phyloP scores from a whole-genome alignment of 352 stramenopile species.

The Phytophthora sp. region DNA sequence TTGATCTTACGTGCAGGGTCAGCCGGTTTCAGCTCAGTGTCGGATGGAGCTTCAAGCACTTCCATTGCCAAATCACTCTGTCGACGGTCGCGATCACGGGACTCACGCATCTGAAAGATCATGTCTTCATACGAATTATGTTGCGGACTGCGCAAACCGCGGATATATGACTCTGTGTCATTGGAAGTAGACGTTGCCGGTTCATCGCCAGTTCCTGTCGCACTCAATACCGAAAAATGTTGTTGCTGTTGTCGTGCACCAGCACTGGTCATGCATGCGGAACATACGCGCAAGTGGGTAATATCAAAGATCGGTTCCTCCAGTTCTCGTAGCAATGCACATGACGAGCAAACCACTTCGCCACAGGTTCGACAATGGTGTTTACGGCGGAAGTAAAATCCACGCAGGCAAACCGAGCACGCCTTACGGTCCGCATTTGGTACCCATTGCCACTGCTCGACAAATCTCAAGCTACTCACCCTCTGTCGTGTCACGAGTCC shows the following conservation, averaged over 20 bases:
- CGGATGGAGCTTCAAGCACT: slow-evolving; percentile 30
- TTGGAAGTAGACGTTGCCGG: slow-evolving; percentile 59
- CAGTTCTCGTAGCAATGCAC: slow-evolving; percentile 59
- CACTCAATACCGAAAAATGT: slow-evolving; percentile 18
- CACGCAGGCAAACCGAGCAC: slow-evolving; percentile 71
- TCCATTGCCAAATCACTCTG: slow-evolving; percentile 45
- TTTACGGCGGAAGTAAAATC: slow-evolving; percentile 79
- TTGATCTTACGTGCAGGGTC: slow-evolving; percentile 21
- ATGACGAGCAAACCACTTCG: slow-evolving; percentile 76
- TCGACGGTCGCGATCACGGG: slow-evolving; percentile 47
- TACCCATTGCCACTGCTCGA: slow-evolving; percentile 85
- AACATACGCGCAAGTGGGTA: slow-evolving; percentile 69
- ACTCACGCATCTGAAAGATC: slow-evolving; percentile 63
- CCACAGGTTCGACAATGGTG: slow-evolving; percentile 77
- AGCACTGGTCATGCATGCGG: slow-evolving; percentile 58
- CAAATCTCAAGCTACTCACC: slow-evolving; percentile 70
- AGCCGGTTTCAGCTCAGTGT: slow-evolving; percentile 31
- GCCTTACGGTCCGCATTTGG: slow-evolving; percentile 74
- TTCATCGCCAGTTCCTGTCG: slow-evolving; percentile 32
- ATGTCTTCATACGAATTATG: slow-evolving; percentile 71
- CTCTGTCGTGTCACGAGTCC: slow-evolving; percentile 66
- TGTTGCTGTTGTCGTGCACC: slow-evolving; percentile 31
- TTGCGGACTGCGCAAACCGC: slow-evolving; percentile 48
- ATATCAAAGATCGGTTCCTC: slow-evolving; percentile 79
- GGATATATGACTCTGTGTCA: slow-evolving; percentile 62